phyloP scores from a whole-genome alignment of 805 yeast genomes.

The Candida boidinii region DNA sequence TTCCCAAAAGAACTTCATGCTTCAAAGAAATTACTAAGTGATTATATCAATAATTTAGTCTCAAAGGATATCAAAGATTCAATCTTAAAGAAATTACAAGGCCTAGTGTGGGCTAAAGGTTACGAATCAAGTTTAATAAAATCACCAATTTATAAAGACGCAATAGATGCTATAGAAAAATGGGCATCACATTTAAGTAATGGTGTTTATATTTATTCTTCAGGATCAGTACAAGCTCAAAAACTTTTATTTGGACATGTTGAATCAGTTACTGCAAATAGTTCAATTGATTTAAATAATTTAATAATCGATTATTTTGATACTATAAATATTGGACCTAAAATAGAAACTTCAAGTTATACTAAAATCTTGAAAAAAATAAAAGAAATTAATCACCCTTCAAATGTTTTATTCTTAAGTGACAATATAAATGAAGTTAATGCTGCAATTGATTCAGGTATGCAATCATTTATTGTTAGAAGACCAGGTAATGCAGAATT shows the following conservation, averaged over 20 bases:
- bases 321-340: constrained; percentile 75
- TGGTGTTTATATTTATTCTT: constrained; percentile 68
- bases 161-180: constrained; percentile 43
- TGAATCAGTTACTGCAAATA: constrained; percentile 20
- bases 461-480: constrained; percentile 47
- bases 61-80: constrained; percentile 68
- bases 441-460: constrained; percentile 65
- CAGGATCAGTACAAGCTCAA: constrained; percentile 87
- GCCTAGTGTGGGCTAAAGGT: constrained; percentile 74
- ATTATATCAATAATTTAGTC: constrained; percentile 52
- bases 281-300: constrained; percentile 40
- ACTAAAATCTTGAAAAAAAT: constrained; percentile 37
- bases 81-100: constrained; percentile 70
- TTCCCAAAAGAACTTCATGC: constrained; percentile 34
- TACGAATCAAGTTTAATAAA: constrained; percentile 65
- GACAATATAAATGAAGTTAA: constrained; percentile 72
- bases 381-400: constrained; percentile 8
- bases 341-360: constrained; percentile 52
- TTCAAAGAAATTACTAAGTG: constrained; percentile 25
- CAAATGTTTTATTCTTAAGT: constrained; percentile 55
- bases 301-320: constrained; percentile 67
- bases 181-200: constrained; percentile 24
- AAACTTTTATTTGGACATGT: constrained; percentile 67
- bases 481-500: constrained; percentile 70
- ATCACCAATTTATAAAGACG: constrained; percentile 75